Evolutionary conservation across 192 early-diverging fungal species (phyloP), one percentile per base, ranked within the genome.

Genomic region (Geranomyces variabilis): DNA sequence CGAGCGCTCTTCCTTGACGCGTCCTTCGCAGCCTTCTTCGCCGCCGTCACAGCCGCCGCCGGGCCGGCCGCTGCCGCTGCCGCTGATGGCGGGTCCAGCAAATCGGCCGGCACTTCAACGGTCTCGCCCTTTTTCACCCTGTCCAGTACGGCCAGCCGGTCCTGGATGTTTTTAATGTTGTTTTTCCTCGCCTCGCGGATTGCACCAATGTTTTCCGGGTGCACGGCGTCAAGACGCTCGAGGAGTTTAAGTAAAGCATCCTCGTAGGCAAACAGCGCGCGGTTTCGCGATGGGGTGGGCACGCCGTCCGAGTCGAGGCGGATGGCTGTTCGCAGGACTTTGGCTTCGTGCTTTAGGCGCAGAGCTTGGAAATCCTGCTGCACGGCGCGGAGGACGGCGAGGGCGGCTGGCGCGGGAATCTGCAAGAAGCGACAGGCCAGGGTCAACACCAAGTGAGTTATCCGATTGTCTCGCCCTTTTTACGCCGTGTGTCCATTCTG

Each of bases 321-420:
- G 31, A 76, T 44, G 30, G 69, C 61, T 26, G 63, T 56, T n/a
- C 7, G 63, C 34, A 78, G 68, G 31, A 75, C 71, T 36, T 30
- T 1, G 30, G 47, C 17, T 62, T 77, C 75, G 19, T 56, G 41
- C 1, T 46, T 30, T 9, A 10, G 17, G 17, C 62, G 61, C 19
- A 72, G 47, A 0, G 22, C 29, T 64, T 43, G 45, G 15, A 72
- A 44, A 13, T 72, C 70, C 5, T n/a, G 15, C 15, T 43, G 47
- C 8, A 72, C 62, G 22, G 43, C 15, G 19, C 41, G n/a, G 17
- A 72, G 41, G 1, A 47, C 62, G 45, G 51, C 59, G 28, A 72
- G 70, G 8, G 70, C 70, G n/a, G 48, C 70, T 1, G 70, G 70
- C 21, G 70, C 70, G 14, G 70, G 70, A 55, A 72, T 64, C 26